Percentiles rank a stretch among this genome's conserved stretches.
These are phyloP conservation scores for Cladosporium sp. DNA, from an alignment of 2,329 filamentous ascomycete species.

Conservation along the genomic window DNA sequence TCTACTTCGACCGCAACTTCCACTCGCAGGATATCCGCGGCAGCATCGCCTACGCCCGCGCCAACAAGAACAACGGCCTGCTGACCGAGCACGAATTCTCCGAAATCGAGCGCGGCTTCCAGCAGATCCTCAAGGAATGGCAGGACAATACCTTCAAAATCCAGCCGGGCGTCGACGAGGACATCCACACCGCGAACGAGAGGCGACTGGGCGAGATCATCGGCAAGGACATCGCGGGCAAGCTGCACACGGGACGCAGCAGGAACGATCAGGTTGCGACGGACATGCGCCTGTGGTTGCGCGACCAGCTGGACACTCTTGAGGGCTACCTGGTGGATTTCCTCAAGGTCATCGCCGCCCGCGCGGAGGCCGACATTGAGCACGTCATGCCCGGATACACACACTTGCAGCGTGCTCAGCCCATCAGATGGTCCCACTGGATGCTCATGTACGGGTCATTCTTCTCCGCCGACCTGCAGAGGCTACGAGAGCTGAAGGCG, in stretches of 20 bases:
- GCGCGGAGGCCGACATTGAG: conserved; percentile 72
- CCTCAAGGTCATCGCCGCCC: conserved; percentile 62
- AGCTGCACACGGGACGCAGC: conserved; percentile 82
- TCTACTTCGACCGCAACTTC: conserved; percentile 73
- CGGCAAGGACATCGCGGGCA: conserved; percentile 78
- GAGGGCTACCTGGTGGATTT: conserved; percentile 66
- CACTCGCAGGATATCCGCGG: conserved; percentile 78
- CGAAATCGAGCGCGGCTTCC: conserved; percentile 69
- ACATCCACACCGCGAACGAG: conserved; percentile 55
- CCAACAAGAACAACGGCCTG: conserved; percentile 72
- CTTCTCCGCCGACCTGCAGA: conserved; percentile 71
- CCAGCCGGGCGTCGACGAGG: conserved; percentile 47
- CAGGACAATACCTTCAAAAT: conserved; percentile 41
- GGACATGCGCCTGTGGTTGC: conserved; percentile 86
- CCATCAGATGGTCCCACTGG: conserved; percentile 79
- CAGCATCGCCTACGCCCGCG: conserved; percentile 75
- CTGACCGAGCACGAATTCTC: conserved; percentile 68
- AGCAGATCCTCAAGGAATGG: conserved; percentile 52
- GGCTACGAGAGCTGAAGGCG: conserved; percentile 66
- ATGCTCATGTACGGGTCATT: conserved; percentile 69
- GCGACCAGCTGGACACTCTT: conserved; percentile 67
- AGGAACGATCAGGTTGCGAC: conserved; percentile 88
- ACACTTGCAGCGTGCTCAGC: conserved; percentile 77
- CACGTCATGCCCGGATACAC: conserved; percentile 85
- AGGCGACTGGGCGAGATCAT: conserved; percentile 69